Evolutionary conservation across 2,329 filamentous ascomycete species (phyloP).

Genomic region (Nemania bipapillata): DNA sequence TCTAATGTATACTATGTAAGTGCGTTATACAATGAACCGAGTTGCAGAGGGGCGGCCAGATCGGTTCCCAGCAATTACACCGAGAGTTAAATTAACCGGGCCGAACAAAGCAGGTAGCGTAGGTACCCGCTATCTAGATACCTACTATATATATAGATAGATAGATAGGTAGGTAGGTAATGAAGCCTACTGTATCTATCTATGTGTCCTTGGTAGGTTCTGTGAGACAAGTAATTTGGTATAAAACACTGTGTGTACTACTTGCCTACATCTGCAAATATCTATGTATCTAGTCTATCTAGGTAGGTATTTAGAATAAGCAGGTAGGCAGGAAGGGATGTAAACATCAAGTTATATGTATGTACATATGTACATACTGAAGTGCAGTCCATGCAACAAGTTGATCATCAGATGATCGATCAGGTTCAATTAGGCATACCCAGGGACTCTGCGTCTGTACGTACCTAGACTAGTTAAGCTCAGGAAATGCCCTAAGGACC

Average conservation of each 20-base stretch:
- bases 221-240: background rate
- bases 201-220: background rate
- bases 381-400: too few relatives aligned
- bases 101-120: constrained; percentile 14
- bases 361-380: too few relatives aligned
- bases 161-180: background rate
- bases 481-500: background rate
- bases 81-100: constrained; percentile 22
- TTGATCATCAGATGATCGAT: background rate
- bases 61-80: constrained; percentile 1
- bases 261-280: too few relatives aligned
- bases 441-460: background rate
- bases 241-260: too few relatives aligned
- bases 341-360: background rate
- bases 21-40: background rate
- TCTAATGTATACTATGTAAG: background rate
- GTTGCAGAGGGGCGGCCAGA: background rate
- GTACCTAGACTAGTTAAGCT: too few relatives aligned
- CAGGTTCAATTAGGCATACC: background rate
- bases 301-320: background rate
- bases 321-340: background rate
- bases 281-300: background rate
- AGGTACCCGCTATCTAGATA: background rate
- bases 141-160: too few relatives aligned
- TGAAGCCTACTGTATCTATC: background rate